These are phyloP conservation scores for Flaveria robusta DNA, from an alignment of 129 eudicot genomes.

Conservation along the genomic window DNA sequence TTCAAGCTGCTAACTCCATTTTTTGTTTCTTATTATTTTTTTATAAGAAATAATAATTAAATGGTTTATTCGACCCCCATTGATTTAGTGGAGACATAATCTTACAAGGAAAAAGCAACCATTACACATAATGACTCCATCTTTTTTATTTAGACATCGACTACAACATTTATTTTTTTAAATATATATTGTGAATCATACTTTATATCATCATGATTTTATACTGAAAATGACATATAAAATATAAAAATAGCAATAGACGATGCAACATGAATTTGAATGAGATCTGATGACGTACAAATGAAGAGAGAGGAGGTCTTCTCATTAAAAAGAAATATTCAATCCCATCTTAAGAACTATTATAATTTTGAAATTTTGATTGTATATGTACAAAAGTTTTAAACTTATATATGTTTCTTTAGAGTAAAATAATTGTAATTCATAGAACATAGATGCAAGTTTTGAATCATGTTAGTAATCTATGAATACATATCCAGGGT, in stretches of 20 bases:
- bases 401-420: too few relatives aligned
- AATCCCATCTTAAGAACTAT: not conserved
- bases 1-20: not conserved
- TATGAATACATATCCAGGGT: too few relatives aligned
- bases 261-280: not conserved
- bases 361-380: not conserved
- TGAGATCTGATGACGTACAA: not conserved
- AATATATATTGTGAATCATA: constrained; percentile 17
- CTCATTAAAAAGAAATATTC: not conserved
- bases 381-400: too few relatives aligned
- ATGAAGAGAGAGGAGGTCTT: not conserved
- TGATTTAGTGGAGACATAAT: constrained; percentile 28
- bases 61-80: constrained; percentile 23
- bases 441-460: too few relatives aligned
- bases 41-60: not conserved
- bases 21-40: constrained; percentile 6
- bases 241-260: not conserved
- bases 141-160: constrained; percentile 19
- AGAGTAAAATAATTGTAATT: too few relatives aligned
- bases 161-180: not conserved
- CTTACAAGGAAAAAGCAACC: constrained; percentile 31
- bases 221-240: not conserved
- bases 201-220: constrained; percentile 4
- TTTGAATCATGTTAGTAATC: too few relatives aligned
- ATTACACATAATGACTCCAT: constrained; percentile 34